Percentiles rank a stretch among this genome's conserved stretches.
phyloP scores from a whole-genome alignment of 768 basidiomycete genomes.

The Grammothele lineata region DNA sequence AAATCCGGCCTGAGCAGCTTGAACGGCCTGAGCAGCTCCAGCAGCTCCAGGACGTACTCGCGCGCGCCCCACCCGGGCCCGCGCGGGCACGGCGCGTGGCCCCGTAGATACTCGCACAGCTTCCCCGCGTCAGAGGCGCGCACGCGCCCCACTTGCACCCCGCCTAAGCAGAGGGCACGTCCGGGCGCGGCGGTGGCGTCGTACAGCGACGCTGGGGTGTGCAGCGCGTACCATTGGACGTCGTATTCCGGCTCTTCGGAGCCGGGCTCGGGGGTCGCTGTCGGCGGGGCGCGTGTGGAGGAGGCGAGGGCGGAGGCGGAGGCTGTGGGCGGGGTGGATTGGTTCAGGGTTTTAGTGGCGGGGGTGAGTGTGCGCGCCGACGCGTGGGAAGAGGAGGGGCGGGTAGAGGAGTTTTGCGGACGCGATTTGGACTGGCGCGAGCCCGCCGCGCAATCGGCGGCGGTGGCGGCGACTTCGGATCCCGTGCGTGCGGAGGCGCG shows the following conservation, averaged over 20 bases:
- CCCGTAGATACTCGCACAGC: constrained; percentile 13
- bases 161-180: constrained; percentile 16
- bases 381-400: background rate
- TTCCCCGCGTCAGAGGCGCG: constrained; percentile 11
- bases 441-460: too few relatives aligned
- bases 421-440: background rate
- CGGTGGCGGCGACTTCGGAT: too few relatives aligned
- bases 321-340: too few relatives aligned
- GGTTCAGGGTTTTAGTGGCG: background rate
- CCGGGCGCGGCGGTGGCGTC: constrained; percentile 13
- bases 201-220: constrained; percentile 5
- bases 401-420: background rate
- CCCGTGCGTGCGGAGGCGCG: too few relatives aligned
- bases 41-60: constrained; percentile 17
- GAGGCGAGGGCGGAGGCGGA: background rate
- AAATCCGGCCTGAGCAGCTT: constrained; percentile 12
- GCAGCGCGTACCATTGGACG: constrained; percentile 13
- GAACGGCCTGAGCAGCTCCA: constrained; percentile 14
- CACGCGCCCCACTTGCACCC: constrained; percentile 15
- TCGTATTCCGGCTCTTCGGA: constrained; percentile 2
- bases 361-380: too few relatives aligned
- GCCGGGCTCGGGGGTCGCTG: background rate
- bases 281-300: background rate
- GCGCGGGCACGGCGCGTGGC: constrained; percentile 12
- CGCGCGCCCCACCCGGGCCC: constrained; percentile 11